Conservation (phyloP, 352 stramenopile genomes). For the Globisporangium abappressorium region DNA sequence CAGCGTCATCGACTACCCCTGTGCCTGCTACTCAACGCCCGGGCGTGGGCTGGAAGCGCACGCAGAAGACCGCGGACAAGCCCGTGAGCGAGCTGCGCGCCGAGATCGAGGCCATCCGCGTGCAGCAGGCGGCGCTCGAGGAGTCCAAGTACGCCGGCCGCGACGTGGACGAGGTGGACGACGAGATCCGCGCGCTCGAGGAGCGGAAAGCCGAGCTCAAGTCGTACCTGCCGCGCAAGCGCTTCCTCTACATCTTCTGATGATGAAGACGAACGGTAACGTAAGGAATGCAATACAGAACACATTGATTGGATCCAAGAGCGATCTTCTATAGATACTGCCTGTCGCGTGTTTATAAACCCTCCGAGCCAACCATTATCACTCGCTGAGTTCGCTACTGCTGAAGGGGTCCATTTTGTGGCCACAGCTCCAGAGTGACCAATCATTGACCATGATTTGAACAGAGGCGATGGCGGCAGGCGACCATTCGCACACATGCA, state of each 20-base stretch:
- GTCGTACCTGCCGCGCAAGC: conserved; percentile 66
- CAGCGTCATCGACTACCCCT: conserved; percentile 21
- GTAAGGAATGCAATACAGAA: background rate
- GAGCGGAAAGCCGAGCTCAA: conserved; percentile 65
- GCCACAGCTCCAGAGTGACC: background rate
- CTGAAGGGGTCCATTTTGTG: background rate
- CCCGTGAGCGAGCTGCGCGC: conserved; percentile 29
- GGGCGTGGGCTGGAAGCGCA: conserved; percentile 50
- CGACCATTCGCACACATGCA: background rate
- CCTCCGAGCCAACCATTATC: background rate
- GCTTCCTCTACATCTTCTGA: conserved; percentile 80
- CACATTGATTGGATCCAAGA: background rate
- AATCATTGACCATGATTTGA: background rate
- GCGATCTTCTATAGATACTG: background rate
- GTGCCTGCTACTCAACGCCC: conserved; percentile 27
- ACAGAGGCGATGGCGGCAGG: background rate
- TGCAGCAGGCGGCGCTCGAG: conserved; percentile 60
- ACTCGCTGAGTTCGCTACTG: background rate
- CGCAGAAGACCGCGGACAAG: conserved; percentile 24
- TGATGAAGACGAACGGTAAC: background rate
- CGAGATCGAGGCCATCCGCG: conserved; percentile 60
- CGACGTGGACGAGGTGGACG: conserved; percentile 78
- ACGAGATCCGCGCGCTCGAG: conserved; percentile 70
- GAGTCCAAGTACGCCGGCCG: conserved; percentile 69
- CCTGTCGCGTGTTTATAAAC: background rate